Evolutionary conservation across 1,284 basidiomycete genomes (phyloP).

Genomic region (Taiwanofungus camphoratus): DNA sequence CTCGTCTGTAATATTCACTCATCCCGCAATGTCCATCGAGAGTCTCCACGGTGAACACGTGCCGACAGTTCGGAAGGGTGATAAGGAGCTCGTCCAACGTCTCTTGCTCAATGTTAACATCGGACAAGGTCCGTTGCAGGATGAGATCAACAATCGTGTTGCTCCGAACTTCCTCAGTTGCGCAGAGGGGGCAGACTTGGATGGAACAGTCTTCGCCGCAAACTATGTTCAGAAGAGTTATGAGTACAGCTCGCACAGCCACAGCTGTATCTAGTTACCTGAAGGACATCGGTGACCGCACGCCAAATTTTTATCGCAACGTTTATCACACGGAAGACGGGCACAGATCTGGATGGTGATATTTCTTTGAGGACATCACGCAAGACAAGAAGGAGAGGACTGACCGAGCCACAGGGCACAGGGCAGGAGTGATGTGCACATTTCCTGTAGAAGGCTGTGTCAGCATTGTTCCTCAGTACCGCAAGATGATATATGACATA

Average conservation of each 20-base stretch:
- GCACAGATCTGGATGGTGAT: constrained; percentile 57
- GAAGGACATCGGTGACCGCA: constrained; percentile 71
- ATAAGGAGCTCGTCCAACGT: constrained; percentile 51
- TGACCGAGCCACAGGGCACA: constrained; percentile 66
- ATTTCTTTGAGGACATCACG: too few relatives aligned
- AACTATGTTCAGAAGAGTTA: constrained; percentile 32
- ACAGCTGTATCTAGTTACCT: constrained; percentile 32
- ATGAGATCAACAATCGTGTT: constrained; percentile 54
- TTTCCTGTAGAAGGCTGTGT: constrained; percentile 24
- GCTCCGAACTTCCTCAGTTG: constrained; percentile 33
- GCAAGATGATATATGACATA: constrained; percentile 1
- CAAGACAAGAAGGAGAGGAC: constrained; percentile 21
- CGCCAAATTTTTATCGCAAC: constrained; percentile 39
- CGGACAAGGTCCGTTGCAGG: constrained; percentile 44
- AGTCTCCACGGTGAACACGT: constrained; percentile 68
- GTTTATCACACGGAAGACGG: constrained; percentile 58
- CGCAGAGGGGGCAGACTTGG: constrained; percentile 54
- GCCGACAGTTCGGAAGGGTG: constrained; percentile 52
- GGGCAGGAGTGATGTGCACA: constrained; percentile 54
- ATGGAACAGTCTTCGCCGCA: constrained; percentile 61
- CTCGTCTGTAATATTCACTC: constrained; percentile 43
- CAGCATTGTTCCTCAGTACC: neutral
- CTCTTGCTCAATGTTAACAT: constrained; percentile 39
- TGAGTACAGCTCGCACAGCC: neutral
- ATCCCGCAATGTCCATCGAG: constrained; percentile 58